A percentile compares a stretch with the other conserved stretches of the same genome.
phyloP scores from a whole-genome alignment of 768 basidiomycete species.

The Nidularia pulvinata region DNA sequence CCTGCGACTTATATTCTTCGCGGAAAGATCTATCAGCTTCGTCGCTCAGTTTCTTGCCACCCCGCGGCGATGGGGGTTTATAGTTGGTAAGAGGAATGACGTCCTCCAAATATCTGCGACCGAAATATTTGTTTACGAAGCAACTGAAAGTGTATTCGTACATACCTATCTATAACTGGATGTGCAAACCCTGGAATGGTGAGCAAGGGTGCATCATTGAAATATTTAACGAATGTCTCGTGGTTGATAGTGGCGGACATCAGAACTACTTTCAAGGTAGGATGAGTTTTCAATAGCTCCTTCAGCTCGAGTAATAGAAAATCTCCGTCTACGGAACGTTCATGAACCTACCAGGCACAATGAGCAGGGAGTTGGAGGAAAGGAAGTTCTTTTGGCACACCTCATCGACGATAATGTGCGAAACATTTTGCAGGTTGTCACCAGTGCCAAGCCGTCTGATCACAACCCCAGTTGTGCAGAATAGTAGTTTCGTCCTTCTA shows the following conservation, averaged over 20 bases:
- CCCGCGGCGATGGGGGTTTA: constrained; percentile 32
- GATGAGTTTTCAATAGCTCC: constrained; percentile 66
- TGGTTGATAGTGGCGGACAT: constrained; percentile 98
- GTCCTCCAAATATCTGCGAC: constrained; percentile 79
- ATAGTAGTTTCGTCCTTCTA: constrained; percentile 72
- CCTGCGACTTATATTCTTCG: constrained; percentile 45
- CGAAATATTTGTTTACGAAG: background rate
- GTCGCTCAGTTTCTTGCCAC: constrained; percentile 37
- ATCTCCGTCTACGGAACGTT: constrained; percentile 90
- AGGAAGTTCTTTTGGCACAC: constrained; percentile 27
- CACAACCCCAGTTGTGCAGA: constrained; percentile 95
- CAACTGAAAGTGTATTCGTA: constrained; percentile 2
- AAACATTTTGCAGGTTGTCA: constrained; percentile 67
- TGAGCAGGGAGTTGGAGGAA: background rate
- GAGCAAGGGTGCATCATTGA: constrained; percentile 76
- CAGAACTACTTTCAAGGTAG: constrained; percentile 74
- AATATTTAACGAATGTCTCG: constrained; percentile 81
- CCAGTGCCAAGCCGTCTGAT: constrained; percentile 76
- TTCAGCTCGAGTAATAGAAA: constrained; percentile 85
- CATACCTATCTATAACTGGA: constrained; percentile 76
- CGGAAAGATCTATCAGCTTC: constrained; percentile 46
- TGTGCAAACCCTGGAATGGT: constrained; percentile 83
- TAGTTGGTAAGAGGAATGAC: constrained; percentile 61
- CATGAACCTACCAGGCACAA: constrained; percentile 64
- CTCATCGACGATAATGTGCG: constrained; percentile 92